These are phyloP conservation scores for Platanthera zijinensis DNA, from an alignment of 106 monocot genomes.

Conservation along the genomic window DNA sequence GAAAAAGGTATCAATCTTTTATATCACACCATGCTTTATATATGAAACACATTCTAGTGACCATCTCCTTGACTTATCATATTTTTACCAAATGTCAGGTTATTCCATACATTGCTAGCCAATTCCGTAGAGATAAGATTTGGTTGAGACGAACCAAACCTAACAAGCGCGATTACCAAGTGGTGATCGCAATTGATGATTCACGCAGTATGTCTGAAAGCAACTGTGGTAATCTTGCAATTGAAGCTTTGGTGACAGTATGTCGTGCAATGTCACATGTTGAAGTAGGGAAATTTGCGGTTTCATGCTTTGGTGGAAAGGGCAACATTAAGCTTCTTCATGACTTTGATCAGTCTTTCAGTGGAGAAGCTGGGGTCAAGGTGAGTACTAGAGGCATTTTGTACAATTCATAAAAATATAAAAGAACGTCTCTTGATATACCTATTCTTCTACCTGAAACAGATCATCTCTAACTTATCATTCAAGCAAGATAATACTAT, in stretches of 20 bases:
- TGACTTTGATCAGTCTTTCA: conserved; percentile 79
- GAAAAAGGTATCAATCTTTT: conserved; percentile 57
- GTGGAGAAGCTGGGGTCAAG: conserved; percentile 64
- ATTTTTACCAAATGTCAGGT: conserved; percentile 28
- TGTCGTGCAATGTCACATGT: conserved; percentile 91
- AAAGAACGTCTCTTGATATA: not conserved
- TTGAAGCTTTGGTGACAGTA: conserved; percentile 70
- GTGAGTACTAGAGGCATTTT: conserved; percentile 13
- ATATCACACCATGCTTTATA: not conserved
- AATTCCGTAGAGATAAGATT: conserved; percentile 85
- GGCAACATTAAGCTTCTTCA: conserved; percentile 72
- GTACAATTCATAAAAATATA: too few species aligned
- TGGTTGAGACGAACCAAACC: conserved; percentile 87
- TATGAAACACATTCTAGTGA: too few species aligned
- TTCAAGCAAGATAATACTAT: conserved; percentile 87
- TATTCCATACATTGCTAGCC: conserved; percentile 92
- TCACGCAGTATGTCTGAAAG: conserved; percentile 91
- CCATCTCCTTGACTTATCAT: too few species aligned
- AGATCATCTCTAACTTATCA: conserved; percentile 81
- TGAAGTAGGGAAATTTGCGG: conserved; percentile 84
- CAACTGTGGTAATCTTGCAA: conserved; percentile 54
- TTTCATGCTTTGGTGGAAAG: conserved; percentile 72
- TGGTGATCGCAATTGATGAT: conserved; percentile 83
- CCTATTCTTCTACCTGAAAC: conserved; percentile 8
- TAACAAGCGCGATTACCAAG: conserved; percentile 85